These are phyloP conservation scores for Pelargonium nanum DNA, from an alignment of 345 rosid genomes.

Conservation along the genomic window DNA sequence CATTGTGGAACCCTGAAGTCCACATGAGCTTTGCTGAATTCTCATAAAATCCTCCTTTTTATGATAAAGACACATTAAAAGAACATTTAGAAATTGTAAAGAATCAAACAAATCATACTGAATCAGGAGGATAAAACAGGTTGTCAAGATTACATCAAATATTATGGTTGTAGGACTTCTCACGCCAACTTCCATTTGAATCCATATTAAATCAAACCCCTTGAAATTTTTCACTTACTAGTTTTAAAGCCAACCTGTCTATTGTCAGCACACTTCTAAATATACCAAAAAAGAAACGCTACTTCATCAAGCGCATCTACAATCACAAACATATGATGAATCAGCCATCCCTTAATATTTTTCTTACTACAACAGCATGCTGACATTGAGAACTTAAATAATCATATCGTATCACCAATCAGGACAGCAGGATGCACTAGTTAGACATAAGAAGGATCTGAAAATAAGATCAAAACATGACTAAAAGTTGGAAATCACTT, in stretches of 20 bases:
- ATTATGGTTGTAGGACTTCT: background rate
- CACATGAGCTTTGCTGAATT: too few species aligned
- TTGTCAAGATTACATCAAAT: background rate
- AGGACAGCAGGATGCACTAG: background rate
- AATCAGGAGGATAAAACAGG: background rate
- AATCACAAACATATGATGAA: background rate
- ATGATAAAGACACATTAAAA: too few species aligned
- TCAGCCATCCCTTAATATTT: background rate
- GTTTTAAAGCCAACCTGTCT: background rate
- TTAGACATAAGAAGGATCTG: background rate
- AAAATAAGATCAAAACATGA: background rate
- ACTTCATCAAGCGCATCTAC: background rate
- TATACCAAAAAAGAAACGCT: background rate
- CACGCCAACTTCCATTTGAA: background rate
- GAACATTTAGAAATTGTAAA: background rate
- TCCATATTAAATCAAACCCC: background rate
- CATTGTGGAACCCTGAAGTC: too few species aligned
- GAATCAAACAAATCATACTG: background rate
- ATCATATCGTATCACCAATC: background rate
- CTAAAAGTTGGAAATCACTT: constrained; percentile 7
- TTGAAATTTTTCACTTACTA: background rate
- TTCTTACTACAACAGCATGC: background rate
- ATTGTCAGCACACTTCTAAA: background rate
- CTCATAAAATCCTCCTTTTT: too few species aligned
- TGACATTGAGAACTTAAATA: background rate